phyloP scores from a whole-genome alignment of 2,329 filamentous ascomycete species.

The Dothistroma pini region DNA sequence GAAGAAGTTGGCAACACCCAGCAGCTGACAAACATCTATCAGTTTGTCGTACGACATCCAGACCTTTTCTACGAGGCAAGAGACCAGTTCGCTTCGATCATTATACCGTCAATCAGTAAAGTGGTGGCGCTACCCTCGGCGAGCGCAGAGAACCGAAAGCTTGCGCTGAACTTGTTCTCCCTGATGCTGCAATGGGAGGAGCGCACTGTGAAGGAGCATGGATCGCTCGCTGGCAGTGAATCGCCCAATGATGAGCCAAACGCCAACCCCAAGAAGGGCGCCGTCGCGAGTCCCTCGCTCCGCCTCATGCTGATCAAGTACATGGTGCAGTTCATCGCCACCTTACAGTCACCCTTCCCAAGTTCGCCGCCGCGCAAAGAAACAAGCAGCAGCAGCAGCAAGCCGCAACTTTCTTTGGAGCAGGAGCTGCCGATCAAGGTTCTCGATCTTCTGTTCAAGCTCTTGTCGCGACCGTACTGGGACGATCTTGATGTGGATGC shows the following conservation, averaged over 20 bases:
- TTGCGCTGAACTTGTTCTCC: conserved; percentile 85
- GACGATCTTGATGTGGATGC: conserved; percentile 80
- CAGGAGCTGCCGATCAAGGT: conserved; percentile 82
- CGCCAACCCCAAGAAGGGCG: conserved; percentile 28
- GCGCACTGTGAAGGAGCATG: conserved; percentile 64
- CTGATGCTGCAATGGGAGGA: conserved; percentile 93
- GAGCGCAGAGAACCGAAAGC: conserved; percentile 85
- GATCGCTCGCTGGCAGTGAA: conserved; percentile 30
- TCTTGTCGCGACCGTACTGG: conserved; percentile 87
- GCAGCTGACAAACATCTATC: conserved; percentile 95
- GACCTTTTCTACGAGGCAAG: conserved; percentile 92
- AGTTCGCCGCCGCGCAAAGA: conserved; percentile 60
- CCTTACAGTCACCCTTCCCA: conserved; percentile 78
- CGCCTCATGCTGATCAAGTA: conserved; percentile 88
- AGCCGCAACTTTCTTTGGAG: conserved; percentile 44
- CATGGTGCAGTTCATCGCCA: conserved; percentile 89
- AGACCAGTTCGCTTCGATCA: conserved; percentile 83
- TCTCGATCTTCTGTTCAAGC: conserved; percentile 73
- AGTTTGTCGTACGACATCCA: conserved; percentile 89
- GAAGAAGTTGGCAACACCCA: conserved; percentile 95
- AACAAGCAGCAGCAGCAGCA: conserved; percentile 41
- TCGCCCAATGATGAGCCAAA: conserved; percentile 22
- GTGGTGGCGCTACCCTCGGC: conserved; percentile 78
- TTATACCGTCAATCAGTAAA: conserved; percentile 84
- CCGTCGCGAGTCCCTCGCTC: conserved; percentile 49